These are phyloP conservation scores for Amanita pallidorosea DNA, from an alignment of 768 basidiomycete species.

Conservation along the genomic window DNA sequence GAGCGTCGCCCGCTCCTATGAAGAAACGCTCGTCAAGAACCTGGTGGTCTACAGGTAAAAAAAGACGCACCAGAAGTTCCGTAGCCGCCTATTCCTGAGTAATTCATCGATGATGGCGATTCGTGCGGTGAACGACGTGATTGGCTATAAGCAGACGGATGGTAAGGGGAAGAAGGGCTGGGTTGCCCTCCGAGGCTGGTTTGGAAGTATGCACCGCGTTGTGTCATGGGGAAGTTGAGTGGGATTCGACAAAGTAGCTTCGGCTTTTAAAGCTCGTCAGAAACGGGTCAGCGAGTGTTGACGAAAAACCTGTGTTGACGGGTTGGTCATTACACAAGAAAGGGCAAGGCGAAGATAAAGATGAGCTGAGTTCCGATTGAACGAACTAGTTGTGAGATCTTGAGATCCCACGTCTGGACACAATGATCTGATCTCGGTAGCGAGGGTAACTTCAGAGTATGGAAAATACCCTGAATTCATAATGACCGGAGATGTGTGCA, in stretches of 20 bases:
- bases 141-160: neutral
- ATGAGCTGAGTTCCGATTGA: neutral
- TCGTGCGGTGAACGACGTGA: constrained; percentile 2
- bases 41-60: neutral
- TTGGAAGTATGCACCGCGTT: constrained; percentile 2
- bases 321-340: neutral
- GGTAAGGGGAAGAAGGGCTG: neutral
- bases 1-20: neutral
- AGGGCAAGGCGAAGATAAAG: neutral
- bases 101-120: neutral
- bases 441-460: constrained; percentile 1
- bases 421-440: constrained; percentile 4
- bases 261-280: constrained; percentile 2
- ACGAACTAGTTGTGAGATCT: constrained; percentile 5
- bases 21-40: neutral
- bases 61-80: neutral
- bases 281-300: neutral
- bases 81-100: constrained; percentile 1
- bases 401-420: constrained; percentile 5
- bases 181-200: neutral
- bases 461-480: neutral
- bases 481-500: neutral
- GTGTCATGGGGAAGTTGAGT: constrained; percentile 2
- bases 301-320: constrained; percentile 4
- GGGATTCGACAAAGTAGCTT: neutral